Conservation (phyloP, 441 rosid genomes). For the Bruguiera hainesii region DNA sequence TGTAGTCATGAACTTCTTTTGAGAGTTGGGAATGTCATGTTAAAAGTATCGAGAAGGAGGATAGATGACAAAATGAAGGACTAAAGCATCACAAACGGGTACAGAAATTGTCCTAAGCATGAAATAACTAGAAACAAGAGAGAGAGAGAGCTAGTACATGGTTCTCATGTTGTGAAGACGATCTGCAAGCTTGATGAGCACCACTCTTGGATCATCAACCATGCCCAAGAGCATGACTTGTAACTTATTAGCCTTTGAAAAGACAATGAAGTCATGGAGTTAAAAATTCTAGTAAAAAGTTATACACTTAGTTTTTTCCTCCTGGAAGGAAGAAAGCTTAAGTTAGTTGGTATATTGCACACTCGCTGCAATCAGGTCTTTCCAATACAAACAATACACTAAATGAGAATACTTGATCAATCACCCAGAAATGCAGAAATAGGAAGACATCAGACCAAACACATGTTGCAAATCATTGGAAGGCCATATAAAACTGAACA, state of each 20-base stretch:
- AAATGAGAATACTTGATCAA: no score
- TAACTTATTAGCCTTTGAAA: constrained; percentile 55
- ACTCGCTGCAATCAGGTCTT: no score
- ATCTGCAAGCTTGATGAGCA: constrained; percentile 81
- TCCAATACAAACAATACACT: no score
- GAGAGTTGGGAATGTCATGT: background rate
- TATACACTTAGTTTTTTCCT: background rate
- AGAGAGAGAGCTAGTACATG: constrained; percentile 39
- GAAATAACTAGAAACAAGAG: background rate
- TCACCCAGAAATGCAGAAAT: background rate
- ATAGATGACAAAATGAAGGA: background rate
- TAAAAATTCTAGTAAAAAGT: constrained; percentile 3
- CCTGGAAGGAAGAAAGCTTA: no score
- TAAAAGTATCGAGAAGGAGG: background rate
- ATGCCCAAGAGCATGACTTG: constrained; percentile 78
- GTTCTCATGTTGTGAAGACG: constrained; percentile 90
- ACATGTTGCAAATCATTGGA: no score
- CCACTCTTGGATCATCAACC: constrained; percentile 83
- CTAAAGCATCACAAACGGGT: background rate
- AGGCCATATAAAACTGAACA: no score
- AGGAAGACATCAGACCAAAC: background rate
- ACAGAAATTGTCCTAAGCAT: background rate
- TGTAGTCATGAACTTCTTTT: constrained; percentile 9
- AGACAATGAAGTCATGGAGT: constrained; percentile 17
- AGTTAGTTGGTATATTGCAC: no score